Percentiles rank a stretch among this genome's conserved stretches.
These are phyloP conservation scores for Astrothelium macrocarpum DNA, from an alignment of 495 filamentous ascomycete species.

Conservation along the genomic window DNA sequence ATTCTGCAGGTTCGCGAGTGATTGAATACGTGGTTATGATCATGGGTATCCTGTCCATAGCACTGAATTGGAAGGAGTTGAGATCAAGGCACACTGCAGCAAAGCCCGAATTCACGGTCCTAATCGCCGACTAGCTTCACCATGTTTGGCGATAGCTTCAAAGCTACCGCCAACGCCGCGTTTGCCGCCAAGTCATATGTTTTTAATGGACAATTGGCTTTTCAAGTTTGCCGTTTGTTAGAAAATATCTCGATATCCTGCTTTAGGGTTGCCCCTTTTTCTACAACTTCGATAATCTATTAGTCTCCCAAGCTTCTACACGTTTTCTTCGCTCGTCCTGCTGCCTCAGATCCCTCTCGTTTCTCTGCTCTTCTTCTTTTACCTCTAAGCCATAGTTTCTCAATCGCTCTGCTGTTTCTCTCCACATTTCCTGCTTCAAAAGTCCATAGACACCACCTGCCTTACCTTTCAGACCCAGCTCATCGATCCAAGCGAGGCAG, in stretches of 20 bases:
- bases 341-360: background rate
- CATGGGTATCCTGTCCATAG: background rate
- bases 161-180: too few relatives aligned
- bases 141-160: too few relatives aligned
- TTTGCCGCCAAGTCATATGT: too few relatives aligned
- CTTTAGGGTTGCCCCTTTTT: background rate
- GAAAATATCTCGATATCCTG: too few relatives aligned
- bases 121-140: background rate
- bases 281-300: background rate
- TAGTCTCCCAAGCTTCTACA: background rate
- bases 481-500: constrained; percentile 43
- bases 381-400: background rate
- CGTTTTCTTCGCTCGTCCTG: background rate
- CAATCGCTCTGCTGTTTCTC: background rate
- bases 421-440: background rate
- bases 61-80: background rate
- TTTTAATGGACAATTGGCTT: too few relatives aligned
- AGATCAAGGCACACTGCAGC: background rate
- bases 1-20: too few relatives aligned
- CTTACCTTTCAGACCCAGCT: constrained; percentile 49
- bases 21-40: background rate
- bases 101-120: background rate
- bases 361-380: background rate
- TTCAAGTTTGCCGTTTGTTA: too few relatives aligned
- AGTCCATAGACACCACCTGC: constrained; percentile 17